A percentile compares a stretch with the other conserved stretches of the same genome.
phyloP scores from a whole-genome alignment of 106 monocot species.

The Chionographis japonica region DNA sequence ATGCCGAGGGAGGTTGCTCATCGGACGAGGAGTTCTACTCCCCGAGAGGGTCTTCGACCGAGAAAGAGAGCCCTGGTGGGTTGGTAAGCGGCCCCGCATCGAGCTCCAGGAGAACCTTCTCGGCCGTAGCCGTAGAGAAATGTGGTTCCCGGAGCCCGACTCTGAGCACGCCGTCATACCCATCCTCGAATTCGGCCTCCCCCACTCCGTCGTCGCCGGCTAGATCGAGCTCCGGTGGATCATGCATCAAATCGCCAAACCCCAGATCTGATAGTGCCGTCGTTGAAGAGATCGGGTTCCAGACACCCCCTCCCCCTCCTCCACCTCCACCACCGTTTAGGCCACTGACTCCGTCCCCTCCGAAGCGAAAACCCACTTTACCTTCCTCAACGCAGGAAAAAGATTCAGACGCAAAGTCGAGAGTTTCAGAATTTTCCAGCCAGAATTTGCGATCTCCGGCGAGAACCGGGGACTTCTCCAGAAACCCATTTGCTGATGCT shows the following conservation, averaged over 20 bases:
- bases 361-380: slow-evolving; percentile 7
- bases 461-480: background rate
- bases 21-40: slow-evolving; percentile 66
- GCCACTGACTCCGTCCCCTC: slow-evolving; percentile 18
- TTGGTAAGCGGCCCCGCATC: background rate
- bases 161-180: slow-evolving; percentile 11
- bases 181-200: slow-evolving; percentile 9
- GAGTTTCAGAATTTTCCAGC: background rate
- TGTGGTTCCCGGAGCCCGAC: slow-evolving; percentile 6
- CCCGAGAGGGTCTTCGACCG: slow-evolving; percentile 23
- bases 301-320: slow-evolving; percentile 8
- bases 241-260: slow-evolving; percentile 3
- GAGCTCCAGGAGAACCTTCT: background rate
- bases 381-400: slow-evolving; percentile 1
- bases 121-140: slow-evolving; percentile 4
- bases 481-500: background rate
- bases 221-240: background rate
- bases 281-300: slow-evolving; percentile 13
- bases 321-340: slow-evolving; percentile 2
- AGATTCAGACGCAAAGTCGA: background rate
- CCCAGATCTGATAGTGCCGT: slow-evolving; percentile 16
- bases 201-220: slow-evolving; percentile 3
- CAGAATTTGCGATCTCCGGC: background rate
- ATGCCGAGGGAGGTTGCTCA: slow-evolving; percentile 17
- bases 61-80: slow-evolving; percentile 9